A percentile compares a stretch with the other conserved stretches of the same genome.
phyloP scores from a whole-genome alignment of 306 rosid species.

The Delonix regia region DNA sequence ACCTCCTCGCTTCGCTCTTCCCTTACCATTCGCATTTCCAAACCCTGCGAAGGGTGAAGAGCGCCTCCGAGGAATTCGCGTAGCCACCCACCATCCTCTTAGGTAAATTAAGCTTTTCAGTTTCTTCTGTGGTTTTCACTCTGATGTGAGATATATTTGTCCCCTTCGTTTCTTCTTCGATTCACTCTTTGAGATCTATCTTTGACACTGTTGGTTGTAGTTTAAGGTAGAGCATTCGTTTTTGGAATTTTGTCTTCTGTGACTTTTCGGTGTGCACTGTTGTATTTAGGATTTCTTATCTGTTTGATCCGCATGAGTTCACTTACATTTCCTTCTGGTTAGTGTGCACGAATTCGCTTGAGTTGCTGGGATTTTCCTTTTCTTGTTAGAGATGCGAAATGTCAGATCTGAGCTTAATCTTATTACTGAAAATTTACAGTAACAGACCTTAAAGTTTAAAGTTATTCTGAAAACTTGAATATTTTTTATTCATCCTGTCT shows the following conservation, averaged over 20 bases:
- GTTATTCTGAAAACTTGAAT: no score
- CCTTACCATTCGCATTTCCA: background rate
- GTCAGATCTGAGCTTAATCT: background rate
- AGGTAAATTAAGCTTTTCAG: background rate
- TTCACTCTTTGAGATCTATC: background rate
- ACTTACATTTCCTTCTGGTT: background rate
- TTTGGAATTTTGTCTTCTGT: background rate
- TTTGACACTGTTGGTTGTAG: background rate
- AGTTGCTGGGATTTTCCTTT: background rate
- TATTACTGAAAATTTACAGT: no score
- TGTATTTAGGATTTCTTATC: background rate
- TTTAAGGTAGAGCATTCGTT: background rate
- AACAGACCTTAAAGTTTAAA: no score
- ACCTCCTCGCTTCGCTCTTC: background rate
- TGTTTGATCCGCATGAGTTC: background rate
- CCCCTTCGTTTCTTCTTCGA: background rate
- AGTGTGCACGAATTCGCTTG: background rate
- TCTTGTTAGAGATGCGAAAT: background rate
- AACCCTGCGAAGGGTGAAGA: background rate
- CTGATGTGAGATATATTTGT: background rate
- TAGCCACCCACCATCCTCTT: background rate
- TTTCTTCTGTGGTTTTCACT: background rate
- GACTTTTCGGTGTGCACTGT: background rate
- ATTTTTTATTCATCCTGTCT: no score
- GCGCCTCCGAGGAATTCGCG: background rate